Evolutionary conservation across 805 yeast genomes (phyloP), one percentile per base, ranked within the genome.

Genomic region (Wickerhamomyces kurtzmanii): DNA sequence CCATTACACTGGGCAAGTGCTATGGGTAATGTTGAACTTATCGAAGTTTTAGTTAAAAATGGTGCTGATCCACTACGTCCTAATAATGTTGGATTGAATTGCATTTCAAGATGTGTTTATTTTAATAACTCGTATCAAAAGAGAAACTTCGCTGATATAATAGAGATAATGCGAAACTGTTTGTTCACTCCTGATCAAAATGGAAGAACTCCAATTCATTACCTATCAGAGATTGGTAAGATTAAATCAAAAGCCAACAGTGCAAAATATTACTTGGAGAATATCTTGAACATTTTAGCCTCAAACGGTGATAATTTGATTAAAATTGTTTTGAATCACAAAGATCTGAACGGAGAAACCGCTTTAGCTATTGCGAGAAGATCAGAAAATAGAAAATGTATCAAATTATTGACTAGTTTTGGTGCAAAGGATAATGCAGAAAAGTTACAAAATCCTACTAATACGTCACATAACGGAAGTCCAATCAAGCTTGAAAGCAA

Each of bases 1-100:
- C 71, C 86, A 1, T 59, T 82, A 30, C 94, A 82, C 49, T 82
- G 94, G 94, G 91, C 93, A 1, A 67, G 84, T 17, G 77, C 91
- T 0, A 68, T 82, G 74, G 89, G 83, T 1, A 70, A 75, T 33
- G 45, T 67, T n/a, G 62, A 66, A 6, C 59, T 80, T 34, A 65
- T 78, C 12, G 74, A 73, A 37, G 57, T 73, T 17, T 46, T 81
- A 17, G 40, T 79, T 13, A 57, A 68, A 4, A 64, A 74, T 33
- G 73, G 78, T 15, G 82, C 84, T 3, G 74, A 75, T 42, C 77
- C 80, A 4, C 37, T 68, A 15, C 50, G 57, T 10, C 55, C 65
- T 27, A 73, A 71, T 33, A 55, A 60, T 30, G 57, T 64, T 24
- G 91, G 91, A 0, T 63, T 79, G 50, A 81, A 78, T 45, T 71